These are phyloP conservation scores for Ettlia oleoabundans DNA, from an alignment of 139 green algal species.

Conservation along the genomic window DNA sequence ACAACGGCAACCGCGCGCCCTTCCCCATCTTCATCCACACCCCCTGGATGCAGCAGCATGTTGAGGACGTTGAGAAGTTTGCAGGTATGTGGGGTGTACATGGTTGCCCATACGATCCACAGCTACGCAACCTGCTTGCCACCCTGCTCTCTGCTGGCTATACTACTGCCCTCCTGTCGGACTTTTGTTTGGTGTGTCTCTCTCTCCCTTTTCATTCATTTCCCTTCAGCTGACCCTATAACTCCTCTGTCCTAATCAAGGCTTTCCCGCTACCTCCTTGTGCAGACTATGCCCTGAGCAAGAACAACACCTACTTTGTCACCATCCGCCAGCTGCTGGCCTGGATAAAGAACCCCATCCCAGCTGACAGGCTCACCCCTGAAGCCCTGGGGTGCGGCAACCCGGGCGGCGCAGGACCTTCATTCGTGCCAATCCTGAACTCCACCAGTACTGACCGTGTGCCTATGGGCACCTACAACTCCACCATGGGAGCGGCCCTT, in stretches of 20 bases:
- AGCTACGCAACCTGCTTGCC: no score
- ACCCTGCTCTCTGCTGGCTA: neutral
- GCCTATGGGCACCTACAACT: no score
- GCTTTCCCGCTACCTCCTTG: neutral
- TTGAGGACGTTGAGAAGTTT: neutral
- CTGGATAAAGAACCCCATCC: constrained; percentile 43
- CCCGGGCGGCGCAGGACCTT: neutral
- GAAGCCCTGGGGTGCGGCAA: constrained; percentile 19
- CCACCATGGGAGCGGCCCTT: no score
- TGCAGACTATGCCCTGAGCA: constrained; percentile 14
- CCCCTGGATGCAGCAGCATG: constrained; percentile 2
- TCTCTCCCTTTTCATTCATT: neutral
- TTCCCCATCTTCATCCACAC: constrained; percentile 32
- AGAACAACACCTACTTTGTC: constrained; percentile 42
- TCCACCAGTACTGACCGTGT: no score
- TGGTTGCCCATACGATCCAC: no score
- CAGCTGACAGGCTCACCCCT: constrained; percentile 17
- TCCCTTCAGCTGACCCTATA: neutral
- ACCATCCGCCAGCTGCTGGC: constrained; percentile 45
- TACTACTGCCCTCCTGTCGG: neutral
- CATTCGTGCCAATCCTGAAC: no score
- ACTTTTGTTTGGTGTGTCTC: neutral
- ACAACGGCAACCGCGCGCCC: constrained; percentile 27
- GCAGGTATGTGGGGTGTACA: neutral
- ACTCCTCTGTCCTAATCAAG: neutral